Evolutionary conservation across 2,329 filamentous ascomycete genomes (phyloP).

Genomic region (Cladobotryum protrusum): DNA sequence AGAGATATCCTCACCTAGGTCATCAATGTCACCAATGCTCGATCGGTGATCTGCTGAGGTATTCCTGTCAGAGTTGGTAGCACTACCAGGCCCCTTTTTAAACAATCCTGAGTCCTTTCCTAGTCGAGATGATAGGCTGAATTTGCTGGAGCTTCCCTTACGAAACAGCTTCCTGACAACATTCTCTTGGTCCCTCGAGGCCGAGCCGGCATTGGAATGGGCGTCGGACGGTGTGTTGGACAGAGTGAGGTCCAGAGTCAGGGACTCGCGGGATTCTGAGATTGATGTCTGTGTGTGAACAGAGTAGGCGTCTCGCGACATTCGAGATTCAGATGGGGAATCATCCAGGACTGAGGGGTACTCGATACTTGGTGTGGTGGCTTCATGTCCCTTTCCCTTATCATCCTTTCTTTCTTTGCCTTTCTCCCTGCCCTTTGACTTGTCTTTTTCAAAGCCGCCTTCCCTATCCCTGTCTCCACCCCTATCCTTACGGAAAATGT

Average conservation of each 20-base stretch:
- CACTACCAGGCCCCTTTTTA: slow-evolving; percentile 54
- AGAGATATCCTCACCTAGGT: slow-evolving; percentile 40
- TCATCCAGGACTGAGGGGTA: slow-evolving; percentile 34
- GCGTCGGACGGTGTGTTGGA: slow-evolving; percentile 55
- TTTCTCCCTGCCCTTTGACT: slow-evolving; percentile 26
- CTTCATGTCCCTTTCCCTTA: slow-evolving; percentile 33
- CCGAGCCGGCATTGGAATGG: slow-evolving; percentile 32
- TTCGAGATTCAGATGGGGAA: slow-evolving; percentile 46
- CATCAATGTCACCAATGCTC: slow-evolving; percentile 52
- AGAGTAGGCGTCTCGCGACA: slow-evolving; percentile 51
- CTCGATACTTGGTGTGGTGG: slow-evolving; percentile 34
- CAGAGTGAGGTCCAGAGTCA: slow-evolving; percentile 47
- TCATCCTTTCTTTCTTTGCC: slow-evolving; percentile 29
- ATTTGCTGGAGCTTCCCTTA: slow-evolving; percentile 61
- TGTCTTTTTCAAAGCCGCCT: slow-evolving; percentile 30
- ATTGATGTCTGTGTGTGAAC: slow-evolving; percentile 53
- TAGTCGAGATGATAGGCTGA: slow-evolving; percentile 52
- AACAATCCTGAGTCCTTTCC: slow-evolving; percentile 50
- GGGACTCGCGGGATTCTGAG: slow-evolving; percentile 54
- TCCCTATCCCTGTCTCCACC: slow-evolving; percentile 29
- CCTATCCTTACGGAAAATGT: slow-evolving; percentile 44
- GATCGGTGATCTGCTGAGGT: slow-evolving; percentile 47
- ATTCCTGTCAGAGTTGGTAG: slow-evolving; percentile 52
- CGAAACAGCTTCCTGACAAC: slow-evolving; percentile 56
- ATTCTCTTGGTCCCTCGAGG: slow-evolving; percentile 47